phyloP scores from a whole-genome alignment of 148 eudicot species.

The Talinum fruticosum region DNA sequence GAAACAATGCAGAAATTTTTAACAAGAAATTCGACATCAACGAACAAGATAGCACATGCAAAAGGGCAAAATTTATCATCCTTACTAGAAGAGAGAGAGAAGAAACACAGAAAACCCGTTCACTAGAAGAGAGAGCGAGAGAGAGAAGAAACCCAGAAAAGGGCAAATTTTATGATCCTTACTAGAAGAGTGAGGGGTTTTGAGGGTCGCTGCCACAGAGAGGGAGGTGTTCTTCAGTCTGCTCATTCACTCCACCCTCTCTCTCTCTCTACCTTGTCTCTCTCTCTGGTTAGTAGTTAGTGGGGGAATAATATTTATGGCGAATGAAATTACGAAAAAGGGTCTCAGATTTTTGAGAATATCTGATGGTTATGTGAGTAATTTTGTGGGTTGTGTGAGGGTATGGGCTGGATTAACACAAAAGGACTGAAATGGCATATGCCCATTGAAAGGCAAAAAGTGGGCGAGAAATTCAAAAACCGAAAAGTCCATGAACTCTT shows the following conservation, averaged over 20 bases:
- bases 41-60: background rate
- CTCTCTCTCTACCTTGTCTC: background rate
- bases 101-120: background rate
- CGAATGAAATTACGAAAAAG: background rate
- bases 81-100: background rate
- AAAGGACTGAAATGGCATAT: background rate
- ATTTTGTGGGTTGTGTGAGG: background rate
- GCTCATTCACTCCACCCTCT: background rate
- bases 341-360: background rate
- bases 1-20: background rate
- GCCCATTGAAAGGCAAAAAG: background rate
- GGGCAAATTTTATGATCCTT: too few species aligned
- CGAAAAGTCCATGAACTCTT: background rate
- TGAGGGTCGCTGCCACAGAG: too few species aligned
- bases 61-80: background rate
- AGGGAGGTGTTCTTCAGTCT: too few species aligned
- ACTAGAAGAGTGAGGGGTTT: background rate
- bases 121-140: background rate
- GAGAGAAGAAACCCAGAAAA: too few species aligned
- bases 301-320: background rate
- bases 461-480: background rate
- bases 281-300: background rate
- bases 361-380: background rate
- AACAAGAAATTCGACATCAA: background rate
- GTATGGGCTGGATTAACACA: background rate